Base-by-base conservation (phyloP, 106 monocot species). In the Allium fistulosum region DNA sequence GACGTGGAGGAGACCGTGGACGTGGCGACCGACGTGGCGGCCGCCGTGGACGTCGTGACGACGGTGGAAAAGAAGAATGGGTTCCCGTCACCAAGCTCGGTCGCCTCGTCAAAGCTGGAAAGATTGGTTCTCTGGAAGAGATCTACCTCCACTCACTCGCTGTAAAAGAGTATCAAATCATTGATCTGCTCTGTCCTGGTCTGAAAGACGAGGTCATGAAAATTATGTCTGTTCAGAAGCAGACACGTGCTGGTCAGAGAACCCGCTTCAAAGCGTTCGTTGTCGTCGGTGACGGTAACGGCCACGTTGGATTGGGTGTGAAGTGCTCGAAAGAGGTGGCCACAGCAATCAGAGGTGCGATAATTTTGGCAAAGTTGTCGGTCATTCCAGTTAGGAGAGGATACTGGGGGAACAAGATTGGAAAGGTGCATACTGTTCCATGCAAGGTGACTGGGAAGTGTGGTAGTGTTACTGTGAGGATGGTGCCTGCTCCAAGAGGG, bases 401-500 rank as follows among this genome's bases (percentile, higher is more conserved):
- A 0, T 90, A 83, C 70, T 89, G 85, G 85, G 88, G 88, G 17
- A 89, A 89, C 74, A 89, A 89, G 85, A 89, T 89, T 37, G 85
- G 89, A 48, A 66, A 74, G 80, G 85, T 85, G 11, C 89, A 90
- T 69, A 85, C 89, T 9, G 89, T 90, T 2, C 89, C 89, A 5
- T 90, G 85, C 67, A 90, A 90, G 85, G 82, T 85, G 26, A 90
- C 85, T 9, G 89, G 89, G 2, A 90, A 90, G 75, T 85, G 89
- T 26, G 89, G 89, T 14, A 85, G 85, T 2, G 85, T 90, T 15
- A 90, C 85, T 2, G 89, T 90, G 37, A 64, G 90, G 16, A 81
- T 90, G 90, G 90, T 90, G 13, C 90, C 90, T 0, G 90, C 90
- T 0, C 90, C 90, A 0, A 72, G 83, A 4, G 90, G 90, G 3